Base-by-base conservation (phyloP, 169 alveolate species). In the Cryptosporidium canis region DNA sequence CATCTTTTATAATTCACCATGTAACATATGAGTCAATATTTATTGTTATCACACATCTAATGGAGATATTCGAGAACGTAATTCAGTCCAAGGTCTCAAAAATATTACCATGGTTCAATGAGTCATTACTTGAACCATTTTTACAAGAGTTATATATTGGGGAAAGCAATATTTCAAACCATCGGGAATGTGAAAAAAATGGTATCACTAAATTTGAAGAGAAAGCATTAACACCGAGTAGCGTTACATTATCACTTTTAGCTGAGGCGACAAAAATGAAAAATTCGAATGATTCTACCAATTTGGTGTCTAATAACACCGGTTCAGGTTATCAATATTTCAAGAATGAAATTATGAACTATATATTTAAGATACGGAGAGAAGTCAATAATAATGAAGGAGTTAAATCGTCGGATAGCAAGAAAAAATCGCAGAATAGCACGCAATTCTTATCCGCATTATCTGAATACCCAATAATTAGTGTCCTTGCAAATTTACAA, bases 211-310 rank as follows among this genome's bases (percentile, higher is more conserved):
- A 77, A 45, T 12, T 18, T 47, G 44, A 31, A 1, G 84, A 70
- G 16, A 48, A 48, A 11, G 31, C 48, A 43, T 21, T 6, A 21
- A 77, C 45, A 39, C 87, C 87, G 37, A 77, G 87, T 43, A 77
- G 47, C 51, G 44, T 45, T 18, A 77, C 87, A 14, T 45, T 77
- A 37, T 77, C 87, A 27, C 61, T 77, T 27, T 53, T 77, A 37
- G 87, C 87, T 37, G 87, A 77, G 61, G 87, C 87, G 9, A 77
- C 87, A 21, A 77, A 77, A 29, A 39, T 77, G 35, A n/a, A 77
- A 56, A 61, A 35, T 58, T 27, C 70, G 14, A 77, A 58, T 31
- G 12, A n/a, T 18, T 16, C 66, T 11, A 16, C 16, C 9, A 9
- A 77, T 2, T 41, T 29, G 12, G 18, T 24, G 8, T 37, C 70